phyloP scores from a whole-genome alignment of 2,329 filamentous ascomycete genomes.

The Thermoascus crustaceus region DNA sequence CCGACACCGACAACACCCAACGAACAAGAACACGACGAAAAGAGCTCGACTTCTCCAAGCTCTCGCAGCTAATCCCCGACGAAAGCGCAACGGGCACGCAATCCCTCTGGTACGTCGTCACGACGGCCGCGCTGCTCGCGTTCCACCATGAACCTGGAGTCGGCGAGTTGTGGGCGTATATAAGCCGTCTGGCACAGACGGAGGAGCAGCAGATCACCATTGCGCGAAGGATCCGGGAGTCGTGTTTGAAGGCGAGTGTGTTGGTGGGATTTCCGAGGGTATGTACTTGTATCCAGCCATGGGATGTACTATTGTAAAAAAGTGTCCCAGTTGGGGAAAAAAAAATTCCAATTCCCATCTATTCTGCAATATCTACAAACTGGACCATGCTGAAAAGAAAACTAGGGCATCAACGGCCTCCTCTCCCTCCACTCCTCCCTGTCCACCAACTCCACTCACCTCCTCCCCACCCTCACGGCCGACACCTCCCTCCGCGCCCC shows the following conservation, averaged over 20 bases:
- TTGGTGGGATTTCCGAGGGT: slow-evolving; percentile 22
- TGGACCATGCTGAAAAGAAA: slow-evolving; percentile 4
- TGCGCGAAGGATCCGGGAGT: slow-evolving; percentile 18
- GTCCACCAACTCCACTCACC: slow-evolving; percentile 8
- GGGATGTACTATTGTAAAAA: neutral
- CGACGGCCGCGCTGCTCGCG: slow-evolving; percentile 16
- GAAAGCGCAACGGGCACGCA: slow-evolving; percentile 4
- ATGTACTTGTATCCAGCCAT: slow-evolving; percentile 4
- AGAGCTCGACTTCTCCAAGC: slow-evolving; percentile 7
- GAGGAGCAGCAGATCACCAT: slow-evolving; percentile 7
- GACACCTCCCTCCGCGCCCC: slow-evolving; percentile 15
- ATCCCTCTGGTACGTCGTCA: slow-evolving; percentile 19
- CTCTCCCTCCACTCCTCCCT: slow-evolving; percentile 16
- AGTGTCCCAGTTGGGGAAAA: neutral
- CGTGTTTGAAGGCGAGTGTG: slow-evolving; percentile 20
- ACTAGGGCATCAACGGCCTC: slow-evolving; percentile 19
- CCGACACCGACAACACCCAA: neutral
- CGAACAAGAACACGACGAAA: neutral
- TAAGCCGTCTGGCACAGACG: slow-evolving; percentile 5
- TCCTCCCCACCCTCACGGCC: slow-evolving; percentile 8
- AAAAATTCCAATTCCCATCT: no score
- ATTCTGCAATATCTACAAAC: neutral
- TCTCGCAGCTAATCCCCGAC: slow-evolving; percentile 5
- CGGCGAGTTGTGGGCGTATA: slow-evolving; percentile 17
- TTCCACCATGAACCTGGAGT: slow-evolving; percentile 20